Conservation (phyloP, 257 asterid species). For the Marsdenia floribunda region DNA sequence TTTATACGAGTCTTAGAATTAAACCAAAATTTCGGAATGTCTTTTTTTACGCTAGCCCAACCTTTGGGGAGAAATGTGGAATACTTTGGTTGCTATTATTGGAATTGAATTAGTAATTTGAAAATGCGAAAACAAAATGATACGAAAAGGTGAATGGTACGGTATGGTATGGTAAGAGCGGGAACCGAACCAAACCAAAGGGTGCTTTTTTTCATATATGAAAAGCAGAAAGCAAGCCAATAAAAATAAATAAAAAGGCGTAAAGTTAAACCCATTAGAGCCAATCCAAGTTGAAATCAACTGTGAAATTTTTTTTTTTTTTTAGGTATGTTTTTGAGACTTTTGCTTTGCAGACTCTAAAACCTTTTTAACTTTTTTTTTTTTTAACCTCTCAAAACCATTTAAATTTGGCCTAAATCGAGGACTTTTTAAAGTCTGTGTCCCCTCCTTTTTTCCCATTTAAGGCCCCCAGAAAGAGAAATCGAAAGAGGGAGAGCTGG, state of each 20-base stretch:
- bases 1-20: too few species aligned
- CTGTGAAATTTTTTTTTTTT: neutral
- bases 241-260: neutral
- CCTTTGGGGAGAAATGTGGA: too few species aligned
- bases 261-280: neutral
- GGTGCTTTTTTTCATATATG: neutral
- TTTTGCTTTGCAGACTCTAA: neutral
- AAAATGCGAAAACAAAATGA: neutral
- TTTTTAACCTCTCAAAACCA: constrained; percentile 5
- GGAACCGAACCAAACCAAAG: neutral
- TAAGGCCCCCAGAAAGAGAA: neutral
- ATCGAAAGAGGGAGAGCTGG: neutral
- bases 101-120: neutral
- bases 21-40: too few species aligned
- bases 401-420: neutral
- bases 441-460: neutral
- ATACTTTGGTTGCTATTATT: too few species aligned
- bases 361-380: neutral
- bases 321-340: neutral
- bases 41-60: too few species aligned
- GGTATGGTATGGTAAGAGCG: neutral
- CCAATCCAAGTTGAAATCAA: neutral
- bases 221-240: neutral
- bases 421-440: neutral
- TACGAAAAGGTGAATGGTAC: neutral